Evolutionary conservation across 306 rosid species (phyloP).

Genomic region (Luffa aegyptiaca): DNA sequence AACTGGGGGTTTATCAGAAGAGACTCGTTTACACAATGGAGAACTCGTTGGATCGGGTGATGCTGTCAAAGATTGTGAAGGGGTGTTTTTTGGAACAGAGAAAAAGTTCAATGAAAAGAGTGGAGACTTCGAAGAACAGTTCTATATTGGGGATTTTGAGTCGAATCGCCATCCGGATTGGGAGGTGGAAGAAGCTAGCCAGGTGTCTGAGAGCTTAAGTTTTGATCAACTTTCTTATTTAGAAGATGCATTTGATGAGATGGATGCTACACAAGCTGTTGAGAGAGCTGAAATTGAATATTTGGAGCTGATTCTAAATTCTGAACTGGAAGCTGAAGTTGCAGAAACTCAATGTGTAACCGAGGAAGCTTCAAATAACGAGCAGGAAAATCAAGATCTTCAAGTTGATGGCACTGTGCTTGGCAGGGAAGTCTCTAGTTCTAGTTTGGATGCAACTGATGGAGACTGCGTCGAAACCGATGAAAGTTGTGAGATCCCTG

Average conservation of each 20-base stretch:
- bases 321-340: constrained; percentile 8
- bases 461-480: constrained; percentile 2
- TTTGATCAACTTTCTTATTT: constrained; percentile 23
- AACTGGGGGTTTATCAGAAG: constrained; percentile 19
- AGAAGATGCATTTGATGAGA: constrained; percentile 22
- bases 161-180: constrained; percentile 10
- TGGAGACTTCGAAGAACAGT: constrained; percentile 20
- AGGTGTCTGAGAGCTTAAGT: constrained; percentile 4
- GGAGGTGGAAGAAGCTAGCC: constrained; percentile 23
- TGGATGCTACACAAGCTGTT: constrained; percentile 12
- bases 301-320: constrained; percentile 6
- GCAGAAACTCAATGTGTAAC: constrained; percentile 9
- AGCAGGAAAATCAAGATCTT: constrained; percentile 3
- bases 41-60: not conserved
- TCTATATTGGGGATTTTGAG: constrained; percentile 6
- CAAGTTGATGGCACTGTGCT: constrained; percentile 11
- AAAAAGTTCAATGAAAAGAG: constrained; percentile 20
- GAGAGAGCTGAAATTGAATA: constrained; percentile 15
- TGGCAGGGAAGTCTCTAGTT: no score
- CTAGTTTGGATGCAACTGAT: no score
- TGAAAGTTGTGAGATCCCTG: constrained; percentile 2
- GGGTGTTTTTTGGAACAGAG: not conserved
- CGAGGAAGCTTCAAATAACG: constrained; percentile 12
- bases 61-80: not conserved
- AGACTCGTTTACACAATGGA: constrained; percentile 18